Evolutionary conservation across 2,329 filamentous ascomycete species (phyloP).

Genomic region (Colletotrichum sp.): DNA sequence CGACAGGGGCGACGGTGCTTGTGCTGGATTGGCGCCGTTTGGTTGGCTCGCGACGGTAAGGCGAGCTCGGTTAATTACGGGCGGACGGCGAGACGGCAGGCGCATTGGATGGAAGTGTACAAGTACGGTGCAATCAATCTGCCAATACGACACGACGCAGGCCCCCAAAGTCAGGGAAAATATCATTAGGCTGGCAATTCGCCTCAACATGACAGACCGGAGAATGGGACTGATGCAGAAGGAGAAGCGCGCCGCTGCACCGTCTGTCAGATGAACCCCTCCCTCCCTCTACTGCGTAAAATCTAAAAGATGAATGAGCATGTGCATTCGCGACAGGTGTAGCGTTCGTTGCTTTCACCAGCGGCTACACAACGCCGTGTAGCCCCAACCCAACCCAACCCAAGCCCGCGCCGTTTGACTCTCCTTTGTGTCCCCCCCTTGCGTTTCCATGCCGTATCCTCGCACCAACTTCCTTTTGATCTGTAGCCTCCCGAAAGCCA

Average conservation of each 20-base stretch:
- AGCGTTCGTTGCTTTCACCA: not conserved
- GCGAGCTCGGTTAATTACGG: not conserved
- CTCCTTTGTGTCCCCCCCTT: not conserved
- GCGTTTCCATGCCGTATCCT: not conserved
- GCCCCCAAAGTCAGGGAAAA: not conserved
- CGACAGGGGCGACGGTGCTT: constrained; percentile 1
- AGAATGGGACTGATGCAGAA: not conserved
- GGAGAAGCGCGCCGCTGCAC: not conserved
- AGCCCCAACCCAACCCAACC: not conserved
- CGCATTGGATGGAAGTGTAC: not conserved
- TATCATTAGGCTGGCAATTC: not conserved
- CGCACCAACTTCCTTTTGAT: not conserved
- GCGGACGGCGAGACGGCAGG: not conserved
- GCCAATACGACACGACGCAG: not conserved
- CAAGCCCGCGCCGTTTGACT: not conserved
- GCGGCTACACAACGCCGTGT: not conserved
- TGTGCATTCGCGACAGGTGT: not conserved
- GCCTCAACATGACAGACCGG: not conserved
- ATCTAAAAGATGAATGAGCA: not conserved
- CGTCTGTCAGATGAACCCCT: not conserved
- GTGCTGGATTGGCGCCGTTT: not conserved
- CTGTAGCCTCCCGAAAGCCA: not conserved
- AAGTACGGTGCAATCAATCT: not conserved
- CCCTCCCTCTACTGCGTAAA: not conserved
- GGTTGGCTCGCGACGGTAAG: not conserved